Evolutionary conservation across 768 basidiomycete genomes (phyloP), one percentile per base, ranked within the genome.

Genomic region (Amanita pseudoporphyria): DNA sequence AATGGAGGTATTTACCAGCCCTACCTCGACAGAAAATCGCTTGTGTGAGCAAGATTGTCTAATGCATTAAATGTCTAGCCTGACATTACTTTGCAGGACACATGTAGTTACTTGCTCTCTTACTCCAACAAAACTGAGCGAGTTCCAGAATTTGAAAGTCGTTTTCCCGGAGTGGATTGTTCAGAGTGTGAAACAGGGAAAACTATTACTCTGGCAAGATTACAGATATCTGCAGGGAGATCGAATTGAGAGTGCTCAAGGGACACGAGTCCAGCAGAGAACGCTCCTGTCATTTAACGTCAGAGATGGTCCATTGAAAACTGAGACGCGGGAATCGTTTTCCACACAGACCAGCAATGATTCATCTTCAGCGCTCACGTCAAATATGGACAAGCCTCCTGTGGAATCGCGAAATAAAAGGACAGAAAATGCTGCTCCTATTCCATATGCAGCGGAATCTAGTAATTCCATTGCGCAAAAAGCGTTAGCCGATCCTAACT

Each of bases 21-120:
- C 0, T 95, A 93, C 63, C 73, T 96, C 18, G 86, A 85, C 65
- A 79, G 75, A 67, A 86, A 90, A 65, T 70, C 79, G 18, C 58
- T 80, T 14, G 84, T 86, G 82, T 90, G 61, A 51, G 83, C 73
- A 14, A 21, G 18, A 1, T 24, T 19, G 16, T 48, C 6, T 21
- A 49, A 35, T 3, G 14, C 50, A 16, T 13, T 35, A 12, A 26
- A 13, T 30, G 40, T 19, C 35, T 13, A 28, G 31, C 12, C 19
- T 24, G 56, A 12, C 41, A 31, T 16, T 44, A 18, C 43, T 35
- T 9, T 37, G 9, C 58, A 90, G 88, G 26, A 95, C 93, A 0
- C 93, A 96, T 62, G 84, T 99, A 57, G 71, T 99, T 44, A 95
- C 96, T 3, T 86, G 84, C 55, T 86, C 88, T 28, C 75, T 99